Base-by-base conservation (phyloP, 2,329 filamentous ascomycete species). In the Colletotrichum melonis region DNA sequence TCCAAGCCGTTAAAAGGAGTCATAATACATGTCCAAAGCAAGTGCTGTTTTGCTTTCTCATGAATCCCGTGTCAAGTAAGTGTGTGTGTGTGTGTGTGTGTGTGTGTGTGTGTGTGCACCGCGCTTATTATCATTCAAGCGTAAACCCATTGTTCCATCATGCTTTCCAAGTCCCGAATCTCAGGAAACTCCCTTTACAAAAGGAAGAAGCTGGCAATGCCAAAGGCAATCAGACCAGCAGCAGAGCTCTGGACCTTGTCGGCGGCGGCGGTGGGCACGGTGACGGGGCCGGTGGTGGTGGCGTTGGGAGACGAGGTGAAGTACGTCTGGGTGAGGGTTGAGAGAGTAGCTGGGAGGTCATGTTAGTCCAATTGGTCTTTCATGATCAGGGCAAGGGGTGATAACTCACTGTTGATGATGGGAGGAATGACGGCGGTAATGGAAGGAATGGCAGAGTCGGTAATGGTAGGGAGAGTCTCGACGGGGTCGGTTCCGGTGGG, bases 161-260 rank as follows among this genome's bases (percentile, higher is more conserved):
- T 26, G 22, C 4, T 52, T 64, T 38, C 32, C 32, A 5, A 35
- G 11, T 35, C 11, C 32, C 32, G 32, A 35, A 35, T 35, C 32
- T 35, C 4, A 35, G 32, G 11, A 5, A 35, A 35, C 3, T 35
- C 11, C 38, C 5, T 6, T 75, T 78, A 83, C 68, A 82, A 60
- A 76, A 82, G 77, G 75, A 82, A 78, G 62, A 83, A 75, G 22
- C 81, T 79, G 77, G 83, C 79, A 75, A 82, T 80, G 74, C 80
- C 81, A 72, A 83, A 83, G 46, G 80, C 81, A 69, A 83, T 67
- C n/a, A 83, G 76, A 42, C 81, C 81, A 55, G 75, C 78, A 74
- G 81, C 79, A 62, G 81, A 83, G 58, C 76, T 76, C 73, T 82
- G 77, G 79, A 74, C 57, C 68, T 59, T 72, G 63, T 72, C 70